A percentile compares a stretch with the other conserved stretches of the same genome.
Conservation (phyloP, 202 grass and related monocot species). For the Panicum virgatum region DNA sequence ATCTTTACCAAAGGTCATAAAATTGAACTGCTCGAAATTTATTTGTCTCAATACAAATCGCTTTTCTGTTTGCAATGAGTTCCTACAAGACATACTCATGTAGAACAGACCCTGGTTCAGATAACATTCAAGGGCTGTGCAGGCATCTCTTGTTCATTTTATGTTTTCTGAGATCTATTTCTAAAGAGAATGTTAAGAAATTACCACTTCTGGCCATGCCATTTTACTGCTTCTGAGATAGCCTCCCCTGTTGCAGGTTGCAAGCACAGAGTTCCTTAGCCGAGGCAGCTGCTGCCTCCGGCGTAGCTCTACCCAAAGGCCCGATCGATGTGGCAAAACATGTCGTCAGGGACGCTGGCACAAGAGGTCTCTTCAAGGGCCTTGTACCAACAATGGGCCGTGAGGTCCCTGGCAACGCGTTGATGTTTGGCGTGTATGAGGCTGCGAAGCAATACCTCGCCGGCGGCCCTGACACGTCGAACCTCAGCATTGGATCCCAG, state of each 20-base stretch:
- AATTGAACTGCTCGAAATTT: background rate
- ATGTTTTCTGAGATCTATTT: background rate
- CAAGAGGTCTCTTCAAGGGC: slow-evolving; percentile 66
- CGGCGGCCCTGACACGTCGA: slow-evolving; percentile 58
- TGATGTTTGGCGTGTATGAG: slow-evolving; percentile 75
- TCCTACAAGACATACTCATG: background rate
- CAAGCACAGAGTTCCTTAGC: slow-evolving; percentile 70
- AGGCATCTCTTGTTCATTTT: background rate
- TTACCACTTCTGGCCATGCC: background rate
- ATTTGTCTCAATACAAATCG: background rate
- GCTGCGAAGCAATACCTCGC: slow-evolving; percentile 67
- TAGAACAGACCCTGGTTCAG: background rate
- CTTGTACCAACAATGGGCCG: slow-evolving; percentile 61
- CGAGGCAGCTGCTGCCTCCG: slow-evolving; percentile 40
- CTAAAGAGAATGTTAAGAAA: background rate
- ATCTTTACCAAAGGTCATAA: background rate
- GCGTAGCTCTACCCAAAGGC: slow-evolving; percentile 51
- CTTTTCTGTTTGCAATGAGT: background rate
- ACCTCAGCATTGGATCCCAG: slow-evolving; percentile 49
- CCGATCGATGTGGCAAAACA: slow-evolving; percentile 73
- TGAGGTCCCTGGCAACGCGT: slow-evolving; percentile 67
- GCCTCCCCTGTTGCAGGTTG: slow-evolving; percentile 42
- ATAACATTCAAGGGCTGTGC: background rate
- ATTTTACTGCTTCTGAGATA: background rate
- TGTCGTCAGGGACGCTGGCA: slow-evolving; percentile 55